Evolutionary conservation across 31 red algal genomes (phyloP).

Genomic region (Odonthalia washingtoniensis): DNA sequence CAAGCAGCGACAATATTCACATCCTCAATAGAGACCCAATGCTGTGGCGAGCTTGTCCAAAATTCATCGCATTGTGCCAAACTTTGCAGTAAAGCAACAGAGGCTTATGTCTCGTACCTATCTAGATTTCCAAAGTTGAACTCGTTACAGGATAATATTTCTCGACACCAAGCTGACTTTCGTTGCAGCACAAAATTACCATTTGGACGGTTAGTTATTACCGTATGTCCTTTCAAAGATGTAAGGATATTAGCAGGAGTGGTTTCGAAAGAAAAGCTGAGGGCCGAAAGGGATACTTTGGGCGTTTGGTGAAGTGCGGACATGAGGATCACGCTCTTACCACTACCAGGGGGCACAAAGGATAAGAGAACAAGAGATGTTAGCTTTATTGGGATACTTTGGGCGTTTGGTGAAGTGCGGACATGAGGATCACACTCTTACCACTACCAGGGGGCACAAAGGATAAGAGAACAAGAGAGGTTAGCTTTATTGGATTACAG

Average conservation of each 20-base stretch:
- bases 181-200: constrained; percentile 59
- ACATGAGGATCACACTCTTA: constrained; percentile 81
- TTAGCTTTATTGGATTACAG: not conserved
- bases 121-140: constrained; percentile 83
- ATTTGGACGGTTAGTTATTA: constrained; percentile 64
- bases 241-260: constrained; percentile 65
- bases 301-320: constrained; percentile 57
- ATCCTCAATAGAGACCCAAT: constrained; percentile 67
- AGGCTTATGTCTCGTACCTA: constrained; percentile 64
- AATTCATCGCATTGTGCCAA: constrained; percentile 73
- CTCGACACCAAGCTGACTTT: constrained; percentile 64
- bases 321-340: constrained; percentile 84
- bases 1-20: constrained; percentile 87
- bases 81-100: constrained; percentile 55
- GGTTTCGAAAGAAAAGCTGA: constrained; percentile 83
- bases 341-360: constrained; percentile 86
- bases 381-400: constrained; percentile 63
- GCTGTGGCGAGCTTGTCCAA: constrained; percentile 62
- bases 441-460: constrained; percentile 88
- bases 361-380: too few species aligned
- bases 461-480: constrained; percentile 45
- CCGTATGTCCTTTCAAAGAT: constrained; percentile 56
- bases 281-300: constrained; percentile 62
- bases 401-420: constrained; percentile 55
- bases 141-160: constrained; percentile 87